phyloP scores from a whole-genome alignment of 352 stramenopile genomes.

The Phytophthora podocarpi region DNA sequence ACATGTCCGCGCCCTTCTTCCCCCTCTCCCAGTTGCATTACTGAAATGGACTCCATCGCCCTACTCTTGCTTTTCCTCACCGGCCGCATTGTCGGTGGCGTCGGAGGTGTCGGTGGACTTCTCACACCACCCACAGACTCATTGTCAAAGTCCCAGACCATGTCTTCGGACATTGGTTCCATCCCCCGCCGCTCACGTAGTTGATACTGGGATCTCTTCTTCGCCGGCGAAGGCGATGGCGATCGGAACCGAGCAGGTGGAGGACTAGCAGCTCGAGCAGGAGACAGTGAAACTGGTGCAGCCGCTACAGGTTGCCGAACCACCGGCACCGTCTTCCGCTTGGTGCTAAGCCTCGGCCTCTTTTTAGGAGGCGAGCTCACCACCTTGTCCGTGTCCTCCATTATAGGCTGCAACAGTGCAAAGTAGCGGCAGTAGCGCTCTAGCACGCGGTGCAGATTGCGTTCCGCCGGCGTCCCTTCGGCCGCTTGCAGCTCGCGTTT shows the following conservation, averaged over 20 bases:
- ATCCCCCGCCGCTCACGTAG: slow-evolving; percentile 14
- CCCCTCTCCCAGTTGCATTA: slow-evolving; percentile 23
- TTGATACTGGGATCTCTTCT: slow-evolving; percentile 6
- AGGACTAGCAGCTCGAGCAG: slow-evolving; percentile 20
- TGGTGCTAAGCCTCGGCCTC: slow-evolving; percentile 34
- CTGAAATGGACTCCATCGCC: slow-evolving; percentile 25
- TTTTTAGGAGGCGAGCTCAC: slow-evolving; percentile 19
- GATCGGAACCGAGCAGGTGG: neutral
- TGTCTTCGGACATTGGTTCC: slow-evolving; percentile 5
- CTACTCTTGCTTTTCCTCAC: slow-evolving; percentile 29
- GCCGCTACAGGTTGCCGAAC: neutral
- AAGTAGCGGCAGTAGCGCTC: slow-evolving; percentile 42
- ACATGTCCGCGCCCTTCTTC: slow-evolving; percentile 9
- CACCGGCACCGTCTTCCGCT: slow-evolving; percentile 14
- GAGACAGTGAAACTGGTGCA: slow-evolving; percentile 3
- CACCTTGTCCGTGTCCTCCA: slow-evolving; percentile 25
- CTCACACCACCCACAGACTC: slow-evolving; percentile 15
- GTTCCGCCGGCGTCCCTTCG: slow-evolving; percentile 28
- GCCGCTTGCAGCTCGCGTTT: slow-evolving; percentile 25
- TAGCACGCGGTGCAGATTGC: slow-evolving; percentile 29
- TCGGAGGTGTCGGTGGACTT: slow-evolving; percentile 22
- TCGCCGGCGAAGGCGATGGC: slow-evolving; percentile 17
- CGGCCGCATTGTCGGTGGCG: slow-evolving; percentile 10
- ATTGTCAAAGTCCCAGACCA: slow-evolving; percentile 29
- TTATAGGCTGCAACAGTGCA: slow-evolving; percentile 37